Evolutionary conservation across 768 basidiomycete genomes (phyloP).

Genomic region (Artomyces pyxidatus): DNA sequence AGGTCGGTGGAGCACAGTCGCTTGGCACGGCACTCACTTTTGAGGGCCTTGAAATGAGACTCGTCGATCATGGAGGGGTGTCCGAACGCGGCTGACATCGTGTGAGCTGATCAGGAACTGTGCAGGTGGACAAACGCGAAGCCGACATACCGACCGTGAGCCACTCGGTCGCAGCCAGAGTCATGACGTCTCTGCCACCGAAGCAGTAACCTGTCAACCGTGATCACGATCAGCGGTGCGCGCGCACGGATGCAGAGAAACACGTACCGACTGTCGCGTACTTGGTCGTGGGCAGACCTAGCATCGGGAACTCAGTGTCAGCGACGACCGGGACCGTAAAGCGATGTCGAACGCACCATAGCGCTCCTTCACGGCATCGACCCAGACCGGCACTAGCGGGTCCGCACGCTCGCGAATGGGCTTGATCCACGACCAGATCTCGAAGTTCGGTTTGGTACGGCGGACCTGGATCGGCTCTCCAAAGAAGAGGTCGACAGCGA

Average conservation of each 20-base stretch:
- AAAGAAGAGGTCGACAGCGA: conserved; percentile 59
- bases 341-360: conserved; percentile 34
- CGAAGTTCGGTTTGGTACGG: conserved; percentile 28
- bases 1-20: neutral
- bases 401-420: conserved; percentile 26
- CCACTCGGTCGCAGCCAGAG: conserved; percentile 36
- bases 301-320: neutral
- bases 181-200: conserved; percentile 44
- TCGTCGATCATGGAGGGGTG: conserved; percentile 46
- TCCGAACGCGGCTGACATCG: conserved; percentile 39
- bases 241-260: too few relatives aligned
- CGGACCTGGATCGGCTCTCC: conserved; percentile 44
- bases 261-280: conserved; percentile 14
- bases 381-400: conserved; percentile 40
- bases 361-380: conserved; percentile 37
- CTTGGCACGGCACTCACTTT: conserved; percentile 31
- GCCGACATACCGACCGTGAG: conserved; percentile 43
- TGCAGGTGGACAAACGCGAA: too few relatives aligned
- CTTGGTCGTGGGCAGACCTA: conserved; percentile 18
- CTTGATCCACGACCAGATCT: conserved; percentile 37
- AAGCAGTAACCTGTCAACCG: conserved; percentile 44
- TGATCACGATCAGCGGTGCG: neutral
- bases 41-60: conserved; percentile 38
- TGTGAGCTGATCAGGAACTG: neutral
- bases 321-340: too few relatives aligned